phyloP scores from a whole-genome alignment of 2,329 filamentous ascomycete species.

The Nigrospora oryzae region DNA sequence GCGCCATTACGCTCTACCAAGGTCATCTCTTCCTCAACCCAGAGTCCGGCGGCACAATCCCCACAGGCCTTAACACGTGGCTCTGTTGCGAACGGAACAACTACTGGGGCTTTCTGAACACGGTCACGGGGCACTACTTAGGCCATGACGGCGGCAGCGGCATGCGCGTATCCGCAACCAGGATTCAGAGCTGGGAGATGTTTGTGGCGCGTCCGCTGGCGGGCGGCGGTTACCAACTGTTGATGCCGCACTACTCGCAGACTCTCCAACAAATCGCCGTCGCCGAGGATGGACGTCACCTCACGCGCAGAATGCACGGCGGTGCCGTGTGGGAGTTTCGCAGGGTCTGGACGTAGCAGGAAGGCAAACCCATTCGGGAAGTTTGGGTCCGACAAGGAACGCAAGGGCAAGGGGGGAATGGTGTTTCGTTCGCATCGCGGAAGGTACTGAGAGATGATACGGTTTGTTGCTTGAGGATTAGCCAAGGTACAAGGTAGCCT shows the following conservation, averaged over 20 bases:
- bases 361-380: not conserved
- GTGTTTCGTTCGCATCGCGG: too few species aligned
- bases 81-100: not conserved
- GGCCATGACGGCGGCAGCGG: not conserved
- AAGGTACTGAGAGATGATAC: too few species aligned
- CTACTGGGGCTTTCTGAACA: not conserved
- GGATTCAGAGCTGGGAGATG: not conserved
- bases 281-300: not conserved
- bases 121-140: not conserved
- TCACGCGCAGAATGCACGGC: not conserved
- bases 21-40: not conserved
- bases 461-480: too few species aligned
- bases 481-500: too few species aligned
- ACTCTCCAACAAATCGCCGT: not conserved
- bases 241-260: not conserved
- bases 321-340: slow-evolving; percentile 1
- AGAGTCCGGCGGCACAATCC: not conserved
- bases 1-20: not conserved
- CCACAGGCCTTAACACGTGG: not conserved
- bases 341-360: not conserved
- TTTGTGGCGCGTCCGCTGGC: not conserved
- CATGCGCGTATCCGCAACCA: not conserved
- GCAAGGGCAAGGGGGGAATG: too few species aligned
- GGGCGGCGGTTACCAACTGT: not conserved
- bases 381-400: too few species aligned